These are phyloP conservation scores for Verticillium albo-atrum DNA, from an alignment of 2,329 filamentous ascomycete genomes.

Conservation along the genomic window DNA sequence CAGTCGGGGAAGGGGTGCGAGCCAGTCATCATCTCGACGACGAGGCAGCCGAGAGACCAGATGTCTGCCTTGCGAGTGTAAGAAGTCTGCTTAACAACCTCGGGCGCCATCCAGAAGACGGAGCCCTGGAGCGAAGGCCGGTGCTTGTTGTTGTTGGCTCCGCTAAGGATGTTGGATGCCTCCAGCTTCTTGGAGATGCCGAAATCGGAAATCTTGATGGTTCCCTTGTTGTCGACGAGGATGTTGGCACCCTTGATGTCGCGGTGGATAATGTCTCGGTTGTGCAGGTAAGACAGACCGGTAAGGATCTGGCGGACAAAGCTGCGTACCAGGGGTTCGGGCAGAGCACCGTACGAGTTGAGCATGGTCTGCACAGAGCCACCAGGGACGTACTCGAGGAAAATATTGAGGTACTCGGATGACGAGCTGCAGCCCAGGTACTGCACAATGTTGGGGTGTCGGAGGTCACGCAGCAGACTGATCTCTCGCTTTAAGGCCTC, in stretches of 20 bases:
- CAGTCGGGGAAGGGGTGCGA: slow-evolving; percentile 95
- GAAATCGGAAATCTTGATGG: slow-evolving; percentile 98
- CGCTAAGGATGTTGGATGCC: slow-evolving; percentile 75
- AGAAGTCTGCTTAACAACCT: slow-evolving; percentile 95
- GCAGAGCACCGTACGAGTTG: slow-evolving; percentile 93
- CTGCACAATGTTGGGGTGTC: slow-evolving; percentile 96
- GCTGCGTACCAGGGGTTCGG: slow-evolving; percentile 89
- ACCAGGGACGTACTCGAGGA: slow-evolving; percentile 97
- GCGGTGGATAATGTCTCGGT: slow-evolving; percentile 92
- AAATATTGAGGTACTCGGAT: slow-evolving; percentile 93
- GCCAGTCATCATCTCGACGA: slow-evolving; percentile 99
- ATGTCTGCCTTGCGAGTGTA: slow-evolving; percentile 99
- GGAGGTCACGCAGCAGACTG: slow-evolving; percentile 84
- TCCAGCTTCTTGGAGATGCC: slow-evolving; percentile 98
- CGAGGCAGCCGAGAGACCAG: slow-evolving; percentile 93
- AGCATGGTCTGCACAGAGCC: slow-evolving; percentile 98
- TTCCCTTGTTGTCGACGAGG: slow-evolving; percentile 96
- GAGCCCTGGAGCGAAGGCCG: slow-evolving; percentile 86
- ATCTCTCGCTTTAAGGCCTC: slow-evolving; percentile 97
- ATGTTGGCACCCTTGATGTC: slow-evolving; percentile 99
- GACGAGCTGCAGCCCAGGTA: slow-evolving; percentile 95
- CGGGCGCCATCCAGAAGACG: slow-evolving; percentile 99
- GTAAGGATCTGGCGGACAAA: slow-evolving; percentile 95
- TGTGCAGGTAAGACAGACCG: slow-evolving; percentile 89
- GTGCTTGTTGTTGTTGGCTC: slow-evolving; percentile 62